Evolutionary conservation across 257 asterid species (phyloP), one percentile per base, ranked within the genome.

Genomic region (Lithospermum erythrorhizon): DNA sequence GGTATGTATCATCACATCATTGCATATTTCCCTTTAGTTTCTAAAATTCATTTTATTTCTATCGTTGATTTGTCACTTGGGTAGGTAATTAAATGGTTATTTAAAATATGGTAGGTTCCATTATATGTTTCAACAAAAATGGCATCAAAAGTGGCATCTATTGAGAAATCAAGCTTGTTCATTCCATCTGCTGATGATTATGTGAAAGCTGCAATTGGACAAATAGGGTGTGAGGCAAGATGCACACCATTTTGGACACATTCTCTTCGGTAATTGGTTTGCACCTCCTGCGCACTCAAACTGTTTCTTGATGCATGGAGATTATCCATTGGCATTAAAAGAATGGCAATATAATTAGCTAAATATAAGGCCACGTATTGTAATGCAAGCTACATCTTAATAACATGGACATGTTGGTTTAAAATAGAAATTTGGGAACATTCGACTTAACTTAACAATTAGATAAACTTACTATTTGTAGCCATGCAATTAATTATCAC

Each of bases 171-270:
- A 3, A 76, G 90, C 0, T n/a, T 82, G 4, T 86, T 85, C 21
- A 61, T 84, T 41, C 96, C 96, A 17, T 62, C 78, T 0, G 76
- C 98, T 0, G 79, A 76, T 37, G 55, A 59, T 18, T 91, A 91
- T 65, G 94, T 63, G 11, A 62, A 78, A 67, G 84, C 93, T 24
- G 91, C 87, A 9, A 63, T 85, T 5, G n/a, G 72, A 30, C 69
- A 51, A 48, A 72, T 87, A 49, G 95, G 98, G 14, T 75, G 72
- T 21, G 93, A 77, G 55, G 64, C 72, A 0, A 72, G 87, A 5
- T 85, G 98, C 67, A 79, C 83, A 14, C 96, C 96, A 18, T 87
- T 79, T 59, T 85, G 95, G 95, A 62, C 88, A 4, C 96, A 87
- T 61, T 78, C 90, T 0, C 53, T 85, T 1, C 96, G 87, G 48